Evolutionary conservation across 495 filamentous ascomycete species (phyloP), one percentile per base, ranked within the genome.

Genomic region (Lepraria neglecta): DNA sequence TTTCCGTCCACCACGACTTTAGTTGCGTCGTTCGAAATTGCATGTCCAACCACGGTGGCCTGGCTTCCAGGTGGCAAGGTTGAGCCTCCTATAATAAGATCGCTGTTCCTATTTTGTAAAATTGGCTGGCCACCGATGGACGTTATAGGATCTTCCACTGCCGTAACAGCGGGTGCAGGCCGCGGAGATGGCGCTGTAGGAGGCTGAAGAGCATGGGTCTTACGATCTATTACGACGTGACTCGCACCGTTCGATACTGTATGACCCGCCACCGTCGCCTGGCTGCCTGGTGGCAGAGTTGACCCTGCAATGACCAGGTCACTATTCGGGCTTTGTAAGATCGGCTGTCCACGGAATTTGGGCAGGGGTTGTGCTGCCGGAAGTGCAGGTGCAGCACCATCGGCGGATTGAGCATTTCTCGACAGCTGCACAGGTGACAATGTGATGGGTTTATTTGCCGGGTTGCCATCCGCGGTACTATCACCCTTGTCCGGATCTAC

Each of bases 171-270:
- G 14, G 48, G 48, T 17, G 24, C 48, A 21, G 45, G 69, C 30
- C 59, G 60, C 5, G 66, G 50, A 27, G 43, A 27, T 28, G 33
- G 19, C 21, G 55, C 14, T 61, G 46, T 45, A 56, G 15, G 65
- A 54, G n/a, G 60, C 52, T 21, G 70, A 60, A 42, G 66, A 60
- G 45, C 71, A 68, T 64, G 68, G 61, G 66, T 67, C 54, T 1
- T 66, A 58, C 48, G 47, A 24, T 64, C 62, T 9, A 64, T 33
- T n/a, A 64, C 19, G 28, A 60, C 50, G 28, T 33, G 21, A 14
- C 40, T 46, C 17, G 56, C 56, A 7, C 24, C 56, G 28, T 64
- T 64, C 21, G 52, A 44, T 35, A 64, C 38, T 7, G 57, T 40
- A n/a, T 64, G 62, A n/a, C 62, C 62, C 6, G 38, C 57, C 11